These are phyloP conservation scores for Fomitopsis pinicola DNA, from an alignment of 1,284 basidiomycete genomes.

Conservation along the genomic window DNA sequence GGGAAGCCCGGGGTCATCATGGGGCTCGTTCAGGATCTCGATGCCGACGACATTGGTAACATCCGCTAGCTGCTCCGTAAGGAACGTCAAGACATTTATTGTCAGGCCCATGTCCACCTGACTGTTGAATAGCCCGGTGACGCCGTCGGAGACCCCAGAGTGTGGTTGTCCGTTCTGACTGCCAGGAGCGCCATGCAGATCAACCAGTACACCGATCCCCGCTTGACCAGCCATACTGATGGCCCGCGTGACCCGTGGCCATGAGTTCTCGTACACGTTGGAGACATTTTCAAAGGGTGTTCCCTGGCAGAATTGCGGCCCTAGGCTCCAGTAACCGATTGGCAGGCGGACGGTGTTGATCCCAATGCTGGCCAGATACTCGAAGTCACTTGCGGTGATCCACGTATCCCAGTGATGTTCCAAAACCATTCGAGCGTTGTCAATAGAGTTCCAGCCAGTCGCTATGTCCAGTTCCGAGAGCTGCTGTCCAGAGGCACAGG, in stretches of 20 bases:
- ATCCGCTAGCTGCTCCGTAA: slow-evolving; percentile 50
- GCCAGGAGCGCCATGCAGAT: slow-evolving; percentile 71
- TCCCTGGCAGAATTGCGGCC: slow-evolving; percentile 40
- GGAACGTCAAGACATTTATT: slow-evolving; percentile 50
- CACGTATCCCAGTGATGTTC: slow-evolving; percentile 82
- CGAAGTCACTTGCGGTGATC: slow-evolving; percentile 62
- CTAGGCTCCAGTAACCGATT: slow-evolving; percentile 65
- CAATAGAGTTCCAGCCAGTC: slow-evolving; percentile 43
- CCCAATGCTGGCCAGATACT: slow-evolving; percentile 54
- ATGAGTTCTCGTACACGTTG: slow-evolving; percentile 61
- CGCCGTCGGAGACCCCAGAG: slow-evolving; percentile 68
- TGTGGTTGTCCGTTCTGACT: slow-evolving; percentile 71
- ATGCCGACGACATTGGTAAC: slow-evolving; percentile 78
- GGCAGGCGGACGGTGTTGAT: slow-evolving; percentile 75
- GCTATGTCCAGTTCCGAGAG: slow-evolving; percentile 56
- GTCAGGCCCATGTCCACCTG: slow-evolving; percentile 54
- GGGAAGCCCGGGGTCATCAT: slow-evolving; percentile 39
- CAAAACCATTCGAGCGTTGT: slow-evolving; percentile 49
- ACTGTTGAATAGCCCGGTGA: slow-evolving; percentile 50
- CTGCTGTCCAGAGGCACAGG: slow-evolving; percentile 52
- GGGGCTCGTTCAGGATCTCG: slow-evolving; percentile 74
- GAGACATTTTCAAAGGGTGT: slow-evolving; percentile 57
- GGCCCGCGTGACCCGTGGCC: slow-evolving; percentile 55
- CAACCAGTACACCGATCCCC: slow-evolving; percentile 71
- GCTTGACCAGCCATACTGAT: slow-evolving; percentile 65